Conservation (phyloP, 768 basidiomycete species). For the Phaeotremella skinneri region DNA sequence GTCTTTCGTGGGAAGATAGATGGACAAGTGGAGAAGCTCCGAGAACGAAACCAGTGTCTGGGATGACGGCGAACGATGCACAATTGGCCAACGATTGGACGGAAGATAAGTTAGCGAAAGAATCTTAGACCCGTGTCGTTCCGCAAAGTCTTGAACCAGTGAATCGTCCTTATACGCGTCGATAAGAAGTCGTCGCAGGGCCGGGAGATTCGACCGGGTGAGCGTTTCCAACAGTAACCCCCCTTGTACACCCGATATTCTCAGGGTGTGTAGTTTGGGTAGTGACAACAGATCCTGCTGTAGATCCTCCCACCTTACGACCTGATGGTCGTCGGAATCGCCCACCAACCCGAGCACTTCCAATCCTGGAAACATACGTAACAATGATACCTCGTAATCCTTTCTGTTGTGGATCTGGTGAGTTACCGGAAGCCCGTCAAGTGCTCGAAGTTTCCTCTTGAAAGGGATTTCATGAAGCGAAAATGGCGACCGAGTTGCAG, state of each 20-base stretch:
- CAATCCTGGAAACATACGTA: conserved; percentile 20
- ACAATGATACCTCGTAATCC: conserved; percentile 20
- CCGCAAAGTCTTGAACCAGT: conserved; percentile 29
- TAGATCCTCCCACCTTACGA: neutral
- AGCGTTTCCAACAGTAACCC: conserved; percentile 33
- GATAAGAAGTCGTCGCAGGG: conserved; percentile 30
- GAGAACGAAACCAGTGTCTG: conserved; percentile 37
- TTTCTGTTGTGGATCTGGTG: conserved; percentile 10
- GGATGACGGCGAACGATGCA: conserved; percentile 22
- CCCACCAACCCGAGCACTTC: conserved; percentile 23
- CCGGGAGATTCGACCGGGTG: conserved; percentile 33
- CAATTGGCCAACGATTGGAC: conserved; percentile 35
- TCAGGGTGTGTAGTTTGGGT: conserved; percentile 37
- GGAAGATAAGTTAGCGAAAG: conserved; percentile 39
- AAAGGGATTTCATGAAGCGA: conserved; percentile 19
- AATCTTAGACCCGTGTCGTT: conserved; percentile 37
- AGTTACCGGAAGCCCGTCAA: conserved; percentile 25
- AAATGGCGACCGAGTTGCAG: conserved; percentile 22
- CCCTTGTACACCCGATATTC: conserved; percentile 28
- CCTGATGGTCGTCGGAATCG: conserved; percentile 17
- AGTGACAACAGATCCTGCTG: conserved; percentile 16
- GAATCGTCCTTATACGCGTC: conserved; percentile 24
- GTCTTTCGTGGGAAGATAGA: conserved; percentile 22
- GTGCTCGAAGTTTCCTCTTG: conserved; percentile 9
- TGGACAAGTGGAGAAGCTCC: conserved; percentile 26